phyloP scores from a whole-genome alignment of 352 stramenopile species.

The Globisporangium cederbergense region DNA sequence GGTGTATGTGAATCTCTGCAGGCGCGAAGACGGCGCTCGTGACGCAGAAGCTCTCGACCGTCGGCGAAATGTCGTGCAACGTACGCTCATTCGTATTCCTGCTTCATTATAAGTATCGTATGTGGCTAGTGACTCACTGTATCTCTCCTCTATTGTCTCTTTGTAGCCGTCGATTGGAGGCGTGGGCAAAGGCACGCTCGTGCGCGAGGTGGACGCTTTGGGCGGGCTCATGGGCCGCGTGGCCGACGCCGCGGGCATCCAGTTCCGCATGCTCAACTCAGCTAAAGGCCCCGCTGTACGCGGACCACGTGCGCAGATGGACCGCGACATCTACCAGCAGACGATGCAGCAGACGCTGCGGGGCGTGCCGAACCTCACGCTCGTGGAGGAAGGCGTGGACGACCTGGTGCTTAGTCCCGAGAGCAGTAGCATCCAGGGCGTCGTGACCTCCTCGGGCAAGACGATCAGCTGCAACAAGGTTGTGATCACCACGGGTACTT shows the following conservation, averaged over 20 bases:
- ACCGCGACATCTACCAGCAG: slow-evolving; percentile 96
- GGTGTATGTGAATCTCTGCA: slow-evolving; percentile 16
- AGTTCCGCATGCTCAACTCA: slow-evolving; percentile 97
- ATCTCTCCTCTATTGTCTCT: background rate
- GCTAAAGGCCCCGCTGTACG: slow-evolving; percentile 89
- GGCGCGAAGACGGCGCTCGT: slow-evolving; percentile 94
- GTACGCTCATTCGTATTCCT: slow-evolving; percentile 27
- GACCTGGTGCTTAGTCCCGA: slow-evolving; percentile 88
- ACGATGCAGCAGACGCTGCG: slow-evolving; percentile 90
- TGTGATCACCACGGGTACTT: slow-evolving; percentile 99
- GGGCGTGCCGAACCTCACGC: slow-evolving; percentile 81
- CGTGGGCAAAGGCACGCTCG: slow-evolving; percentile 98
- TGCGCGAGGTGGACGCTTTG: slow-evolving; percentile 97
- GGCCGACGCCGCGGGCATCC: slow-evolving; percentile 94
- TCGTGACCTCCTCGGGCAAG: slow-evolving; percentile 56
- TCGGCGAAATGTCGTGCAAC: slow-evolving; percentile 99
- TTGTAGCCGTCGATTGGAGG: slow-evolving; percentile 93
- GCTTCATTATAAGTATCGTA: background rate
- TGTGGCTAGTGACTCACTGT: background rate
- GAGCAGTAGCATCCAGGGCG: slow-evolving; percentile 38
- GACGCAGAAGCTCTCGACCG: slow-evolving; percentile 93
- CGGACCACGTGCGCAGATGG: slow-evolving; percentile 93
- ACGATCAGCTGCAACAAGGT: slow-evolving; percentile 54
- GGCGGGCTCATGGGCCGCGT: slow-evolving; percentile 97
- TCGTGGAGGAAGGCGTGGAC: slow-evolving; percentile 94